phyloP scores from a whole-genome alignment of 805 yeast species.

The Lachancea thermotolerans region DNA sequence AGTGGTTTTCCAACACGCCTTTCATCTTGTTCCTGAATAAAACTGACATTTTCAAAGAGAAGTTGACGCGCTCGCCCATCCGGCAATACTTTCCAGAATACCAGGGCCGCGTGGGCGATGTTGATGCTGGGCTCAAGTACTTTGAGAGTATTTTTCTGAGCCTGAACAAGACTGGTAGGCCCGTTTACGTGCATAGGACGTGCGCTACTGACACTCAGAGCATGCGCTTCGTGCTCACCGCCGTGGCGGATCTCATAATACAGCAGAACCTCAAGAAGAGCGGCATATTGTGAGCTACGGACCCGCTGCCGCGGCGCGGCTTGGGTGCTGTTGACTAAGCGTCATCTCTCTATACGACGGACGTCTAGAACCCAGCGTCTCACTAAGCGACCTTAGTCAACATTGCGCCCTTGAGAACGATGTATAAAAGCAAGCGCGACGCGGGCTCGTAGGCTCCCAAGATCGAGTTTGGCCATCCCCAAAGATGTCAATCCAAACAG shows the following conservation, averaged over 20 bases:
- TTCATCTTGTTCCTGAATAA: conserved; percentile 86
- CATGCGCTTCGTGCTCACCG: conserved; percentile 85
- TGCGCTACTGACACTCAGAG: conserved; percentile 91
- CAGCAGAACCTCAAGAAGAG: conserved; percentile 74
- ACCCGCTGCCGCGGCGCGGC: too few species aligned
- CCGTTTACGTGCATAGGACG: conserved; percentile 86
- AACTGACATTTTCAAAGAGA: conserved; percentile 70
- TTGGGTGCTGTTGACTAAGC: not conserved
- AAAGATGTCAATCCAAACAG: conserved; percentile 66
- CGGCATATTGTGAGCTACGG: conserved; percentile 49
- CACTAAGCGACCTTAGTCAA: not conserved
- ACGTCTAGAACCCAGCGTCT: not conserved
- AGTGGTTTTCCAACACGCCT: conserved; percentile 81
- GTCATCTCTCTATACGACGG: not conserved
- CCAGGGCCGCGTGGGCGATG: conserved; percentile 56
- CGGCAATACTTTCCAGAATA: conserved; percentile 72
- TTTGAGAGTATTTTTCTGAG: conserved; percentile 63
- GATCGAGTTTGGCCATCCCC: too few species aligned
- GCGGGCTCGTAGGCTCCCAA: too few species aligned
- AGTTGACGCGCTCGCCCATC: conserved; percentile 60
- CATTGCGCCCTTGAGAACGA: not conserved
- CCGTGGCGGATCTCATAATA: conserved; percentile 86
- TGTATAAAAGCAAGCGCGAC: not conserved
- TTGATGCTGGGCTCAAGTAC: conserved; percentile 59
- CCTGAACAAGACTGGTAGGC: conserved; percentile 55